Percentiles rank a stretch among this genome's conserved stretches.
Evolutionary conservation across 208 protist species (phyloP).

Genomic region (Acanthamoeba castellanii): DNA sequence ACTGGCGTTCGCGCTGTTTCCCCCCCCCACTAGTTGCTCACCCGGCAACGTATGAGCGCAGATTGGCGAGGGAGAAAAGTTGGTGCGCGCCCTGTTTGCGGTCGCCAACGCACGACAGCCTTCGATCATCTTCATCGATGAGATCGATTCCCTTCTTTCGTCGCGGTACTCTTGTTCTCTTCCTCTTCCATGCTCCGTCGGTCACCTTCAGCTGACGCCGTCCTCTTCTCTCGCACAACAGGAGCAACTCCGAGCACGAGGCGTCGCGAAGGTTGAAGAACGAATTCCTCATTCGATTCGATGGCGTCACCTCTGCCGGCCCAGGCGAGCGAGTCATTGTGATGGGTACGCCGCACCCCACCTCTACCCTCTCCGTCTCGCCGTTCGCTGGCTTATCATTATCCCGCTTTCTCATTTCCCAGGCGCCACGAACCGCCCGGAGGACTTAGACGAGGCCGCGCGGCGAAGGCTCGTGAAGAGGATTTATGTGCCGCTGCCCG

Average conservation of each 20-base stretch:
- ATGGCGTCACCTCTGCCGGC: slow-evolving; percentile 79
- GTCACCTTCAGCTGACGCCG: neutral
- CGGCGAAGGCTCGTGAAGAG: slow-evolving; percentile 93
- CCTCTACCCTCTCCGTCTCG: neutral
- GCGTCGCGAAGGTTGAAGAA: slow-evolving; percentile 94
- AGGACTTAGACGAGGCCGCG: slow-evolving; percentile 95
- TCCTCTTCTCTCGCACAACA: neutral
- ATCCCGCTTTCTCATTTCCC: neutral
- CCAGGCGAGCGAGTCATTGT: slow-evolving; percentile 79
- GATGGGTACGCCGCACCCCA: neutral
- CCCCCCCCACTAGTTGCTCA: no score
- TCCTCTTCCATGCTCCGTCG: neutral
- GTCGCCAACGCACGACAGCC: slow-evolving; percentile 88
- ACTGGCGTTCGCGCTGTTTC: no score
- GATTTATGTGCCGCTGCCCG: slow-evolving; percentile 95
- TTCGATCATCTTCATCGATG: slow-evolving; percentile 95
- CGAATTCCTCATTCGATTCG: slow-evolving; percentile 94
- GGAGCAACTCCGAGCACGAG: slow-evolving; percentile 94
- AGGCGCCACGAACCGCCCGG: slow-evolving; percentile 88
- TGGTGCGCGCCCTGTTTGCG: slow-evolving; percentile 92
- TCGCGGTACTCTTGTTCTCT: slow-evolving; percentile 79
- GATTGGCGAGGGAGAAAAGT: slow-evolving; percentile 91
- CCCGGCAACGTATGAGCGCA: neutral
- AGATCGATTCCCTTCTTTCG: slow-evolving; percentile 93
- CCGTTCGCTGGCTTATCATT: no score